Evolutionary conservation across 352 stramenopile species (phyloP), one percentile per base, ranked within the genome.

Genomic region (Globisporangium carolinianum): DNA sequence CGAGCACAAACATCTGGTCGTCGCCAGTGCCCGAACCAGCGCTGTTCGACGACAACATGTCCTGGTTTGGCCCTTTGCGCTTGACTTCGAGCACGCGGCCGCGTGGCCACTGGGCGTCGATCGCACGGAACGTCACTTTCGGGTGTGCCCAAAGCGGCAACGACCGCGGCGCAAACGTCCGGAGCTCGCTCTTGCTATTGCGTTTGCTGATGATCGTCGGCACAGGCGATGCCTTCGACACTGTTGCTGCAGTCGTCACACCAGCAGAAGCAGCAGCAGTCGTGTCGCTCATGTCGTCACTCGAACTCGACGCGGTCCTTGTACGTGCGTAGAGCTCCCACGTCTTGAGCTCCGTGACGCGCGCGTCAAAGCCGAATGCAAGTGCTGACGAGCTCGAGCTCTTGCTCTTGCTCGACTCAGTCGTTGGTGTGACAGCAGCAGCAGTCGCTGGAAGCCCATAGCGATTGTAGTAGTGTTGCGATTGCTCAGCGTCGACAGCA

Each of bases 1-100:
- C 80, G 63, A 92, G 79, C 51, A 90, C 83, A 63, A 92, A 92
- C 36, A 91, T 65, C 60, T 89, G 78, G 35, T 88, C 79, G 17
- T 86, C 75, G 60, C 75, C 65, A 65, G 51, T 68, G 39, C 67
- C 78, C 7, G 39, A 43, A 2, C 39, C 39, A 32, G 24, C 24
- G 24, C 24, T 32, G 61, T 71, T 77, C 56, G 53, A 62, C 24
- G 24, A 32, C 24, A 32, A 32, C 12, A 38, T 58, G 12, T 71
- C 48, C 9, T 62, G 67, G 51, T 78, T 88, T 7, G 83, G 83
- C 0, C 79, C 80, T 43, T 85, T 87, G 12, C 83, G 79, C 65
- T 89, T 92, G 8, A 90, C 71, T 45, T 92, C 75, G 8, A 90
- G 63, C n/a, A 89, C 48, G 35, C 70, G 66, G 4, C 83, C 83